Conservation (phyloP, 805 yeast species). For the Starmerella vitae region DNA sequence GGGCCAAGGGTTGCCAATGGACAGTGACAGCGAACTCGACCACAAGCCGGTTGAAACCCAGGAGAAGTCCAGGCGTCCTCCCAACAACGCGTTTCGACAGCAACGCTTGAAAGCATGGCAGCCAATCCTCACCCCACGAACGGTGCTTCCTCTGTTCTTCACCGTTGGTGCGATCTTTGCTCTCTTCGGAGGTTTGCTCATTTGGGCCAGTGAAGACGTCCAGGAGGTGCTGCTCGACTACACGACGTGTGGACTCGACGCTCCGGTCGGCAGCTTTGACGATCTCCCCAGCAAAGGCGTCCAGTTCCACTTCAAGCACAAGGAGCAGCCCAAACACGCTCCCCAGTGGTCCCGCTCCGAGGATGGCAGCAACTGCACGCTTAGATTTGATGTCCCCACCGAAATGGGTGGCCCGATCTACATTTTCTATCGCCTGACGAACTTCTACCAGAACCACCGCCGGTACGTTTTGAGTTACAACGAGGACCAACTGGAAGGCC, state of each 20-base stretch:
- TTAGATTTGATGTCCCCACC: slow-evolving; percentile 61
- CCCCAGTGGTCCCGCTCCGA: slow-evolving; percentile 55
- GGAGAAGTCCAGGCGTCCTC: slow-evolving; percentile 31
- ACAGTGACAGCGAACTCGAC: slow-evolving; percentile 28
- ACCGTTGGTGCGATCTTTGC: slow-evolving; percentile 66
- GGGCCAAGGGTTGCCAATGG: too few species aligned
- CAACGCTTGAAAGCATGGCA: slow-evolving; percentile 60
- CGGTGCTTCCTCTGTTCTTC: slow-evolving; percentile 75
- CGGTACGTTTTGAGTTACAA: slow-evolving; percentile 81
- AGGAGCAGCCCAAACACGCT: slow-evolving; percentile 27
- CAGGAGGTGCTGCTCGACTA: slow-evolving; percentile 66
- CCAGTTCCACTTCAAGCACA: slow-evolving; percentile 45
- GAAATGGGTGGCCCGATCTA: slow-evolving; percentile 59
- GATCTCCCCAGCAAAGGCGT: slow-evolving; percentile 49
- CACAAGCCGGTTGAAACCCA: slow-evolving; percentile 20
- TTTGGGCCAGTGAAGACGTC: slow-evolving; percentile 65
- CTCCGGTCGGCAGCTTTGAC: slow-evolving; percentile 36
- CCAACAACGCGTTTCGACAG: slow-evolving; percentile 36
- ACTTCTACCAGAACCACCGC: slow-evolving; percentile 89
- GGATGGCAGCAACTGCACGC: slow-evolving; percentile 39
- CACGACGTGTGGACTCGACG: slow-evolving; percentile 43
- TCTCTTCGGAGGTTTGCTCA: slow-evolving; percentile 78
- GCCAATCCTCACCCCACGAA: slow-evolving; percentile 83
- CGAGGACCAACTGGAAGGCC: slow-evolving; percentile 66
- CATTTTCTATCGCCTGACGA: slow-evolving; percentile 73